Conservation (phyloP, 768 basidiomycete species). For the Infundibulicybe gibba region DNA sequence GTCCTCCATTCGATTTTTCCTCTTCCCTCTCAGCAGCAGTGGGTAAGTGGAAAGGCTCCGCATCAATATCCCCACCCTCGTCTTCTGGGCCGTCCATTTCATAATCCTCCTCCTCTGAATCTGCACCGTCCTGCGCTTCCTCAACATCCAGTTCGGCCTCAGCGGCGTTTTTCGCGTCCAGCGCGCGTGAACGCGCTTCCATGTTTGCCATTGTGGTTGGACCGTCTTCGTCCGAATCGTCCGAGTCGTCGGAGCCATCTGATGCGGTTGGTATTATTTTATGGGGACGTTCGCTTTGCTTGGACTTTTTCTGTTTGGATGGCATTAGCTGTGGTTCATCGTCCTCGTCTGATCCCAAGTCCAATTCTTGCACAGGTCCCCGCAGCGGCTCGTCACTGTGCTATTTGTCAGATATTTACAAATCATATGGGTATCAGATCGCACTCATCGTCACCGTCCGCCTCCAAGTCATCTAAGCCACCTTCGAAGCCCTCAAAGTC, state of each 20-base stretch:
- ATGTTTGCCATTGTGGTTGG: constrained; percentile 77
- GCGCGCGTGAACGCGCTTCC: constrained; percentile 73
- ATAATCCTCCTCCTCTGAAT: constrained; percentile 41
- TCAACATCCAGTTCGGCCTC: constrained; percentile 69
- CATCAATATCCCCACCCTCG: constrained; percentile 43
- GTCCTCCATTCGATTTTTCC: constrained; percentile 65
- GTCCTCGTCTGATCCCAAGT: constrained; percentile 62
- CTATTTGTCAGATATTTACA: not conserved
- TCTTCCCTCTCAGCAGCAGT: constrained; percentile 69
- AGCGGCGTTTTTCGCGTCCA: constrained; percentile 62
- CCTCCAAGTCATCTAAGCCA: constrained; percentile 48
- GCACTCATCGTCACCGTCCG: constrained; percentile 44
- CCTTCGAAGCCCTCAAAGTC: constrained; percentile 33
- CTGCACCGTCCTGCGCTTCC: constrained; percentile 57
- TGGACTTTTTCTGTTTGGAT: constrained; percentile 46
- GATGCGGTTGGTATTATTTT: constrained; percentile 51
- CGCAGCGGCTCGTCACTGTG: constrained; percentile 47
- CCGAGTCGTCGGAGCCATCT: constrained; percentile 44
- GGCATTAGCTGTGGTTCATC: constrained; percentile 26
- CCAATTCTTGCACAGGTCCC: constrained; percentile 55
- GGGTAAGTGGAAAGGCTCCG: constrained; percentile 59
- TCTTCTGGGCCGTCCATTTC: constrained; percentile 41
- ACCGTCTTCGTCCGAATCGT: constrained; percentile 43
- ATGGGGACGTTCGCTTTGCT: constrained; percentile 42
- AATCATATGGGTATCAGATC: constrained; percentile 9